Evolutionary conservation across 495 filamentous ascomycete species (phyloP), one percentile per base, ranked within the genome.

Genomic region (Penicillium salamii): DNA sequence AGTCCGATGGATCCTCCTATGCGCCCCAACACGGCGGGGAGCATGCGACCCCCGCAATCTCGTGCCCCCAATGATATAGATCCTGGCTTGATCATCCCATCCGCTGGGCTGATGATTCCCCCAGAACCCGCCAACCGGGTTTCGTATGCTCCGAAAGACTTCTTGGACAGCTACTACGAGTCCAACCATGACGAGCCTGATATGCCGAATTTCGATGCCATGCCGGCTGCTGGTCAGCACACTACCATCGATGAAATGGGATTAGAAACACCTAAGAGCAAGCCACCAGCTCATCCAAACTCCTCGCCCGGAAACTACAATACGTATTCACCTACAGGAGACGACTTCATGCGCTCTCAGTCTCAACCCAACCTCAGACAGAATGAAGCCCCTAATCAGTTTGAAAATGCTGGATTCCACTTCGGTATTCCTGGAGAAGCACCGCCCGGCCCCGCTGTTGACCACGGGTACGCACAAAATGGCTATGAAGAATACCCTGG

Each of bases 141-240:
- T 21, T 65, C 61, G 15, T 65, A 67, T 31, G 58, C 57, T 14
- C 57, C 63, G 7, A 67, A 63, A 19, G 70, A 68, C 2, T 59
- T 74, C 31, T 40, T 74, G 45, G 70, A 75, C 26, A 72, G 62
- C 40, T 75, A 75, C 42, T 75, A 68, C 41, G 67, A 63, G 34
- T 15, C 35, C 32, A 48, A 42, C n/a, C 19, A 17, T 23, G 72
- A 71, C 32, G 72, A 73, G 21, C 67, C 65, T 4, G 86, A 90
- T 11, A 84, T 85, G 69, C 88, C 87, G 3, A 82, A 90, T 58
- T 92, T 92, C 50, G 86, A 91, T 69, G 78, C 80, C 2, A 74
- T 83, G 23, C 78, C 81, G 3, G 48, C 69, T 2, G 42, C 70
- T 20, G 62, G 57, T 14, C 50, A 58, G 15, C 68, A 62, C 36